Evolutionary conservation across 2,329 filamentous ascomycete species (phyloP).

Genomic region (Cladosporium velox): DNA sequence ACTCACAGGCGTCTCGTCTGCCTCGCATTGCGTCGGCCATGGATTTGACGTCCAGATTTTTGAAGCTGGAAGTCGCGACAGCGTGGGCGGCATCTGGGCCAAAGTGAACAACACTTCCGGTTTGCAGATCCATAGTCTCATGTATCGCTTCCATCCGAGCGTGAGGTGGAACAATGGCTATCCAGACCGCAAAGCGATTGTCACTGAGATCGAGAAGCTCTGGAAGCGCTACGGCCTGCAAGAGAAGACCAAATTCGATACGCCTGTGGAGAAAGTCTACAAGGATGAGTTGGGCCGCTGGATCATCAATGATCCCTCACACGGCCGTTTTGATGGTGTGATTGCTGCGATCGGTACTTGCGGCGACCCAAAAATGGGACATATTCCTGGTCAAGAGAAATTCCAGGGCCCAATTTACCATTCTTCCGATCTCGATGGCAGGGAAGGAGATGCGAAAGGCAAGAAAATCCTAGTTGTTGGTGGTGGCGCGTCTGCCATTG

Average conservation of each 20-base stretch:
- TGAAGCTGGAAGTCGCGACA: conserved; percentile 66
- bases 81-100: conserved; percentile 41
- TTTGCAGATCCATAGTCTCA: conserved; percentile 79
- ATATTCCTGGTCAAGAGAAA: conserved; percentile 60
- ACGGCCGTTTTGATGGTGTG: conserved; percentile 76
- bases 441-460: conserved; percentile 60
- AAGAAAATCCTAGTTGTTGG: conserved; percentile 78
- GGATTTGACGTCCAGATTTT: conserved; percentile 82
- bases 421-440: conserved; percentile 73
- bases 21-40: conserved; percentile 81
- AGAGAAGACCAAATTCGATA: conserved; percentile 70
- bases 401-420: conserved; percentile 75
- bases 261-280: conserved; percentile 67
- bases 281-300: conserved; percentile 69
- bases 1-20: conserved; percentile 74
- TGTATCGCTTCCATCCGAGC: conserved; percentile 86
- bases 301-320: conserved; percentile 72
- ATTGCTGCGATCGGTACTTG: conserved; percentile 79
- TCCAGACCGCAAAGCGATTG: conserved; percentile 73
- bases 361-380: conserved; percentile 72
- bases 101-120: conserved; percentile 69
- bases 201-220: conserved; percentile 68
- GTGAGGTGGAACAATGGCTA: conserved; percentile 76
- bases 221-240: conserved; percentile 77
- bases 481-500: conserved; percentile 77